A percentile compares a stretch with the other conserved stretches of the same genome.
These are phyloP conservation scores for Suhomyces terraborum DNA, from an alignment of 1,139 yeast genomes.

Conservation along the genomic window DNA sequence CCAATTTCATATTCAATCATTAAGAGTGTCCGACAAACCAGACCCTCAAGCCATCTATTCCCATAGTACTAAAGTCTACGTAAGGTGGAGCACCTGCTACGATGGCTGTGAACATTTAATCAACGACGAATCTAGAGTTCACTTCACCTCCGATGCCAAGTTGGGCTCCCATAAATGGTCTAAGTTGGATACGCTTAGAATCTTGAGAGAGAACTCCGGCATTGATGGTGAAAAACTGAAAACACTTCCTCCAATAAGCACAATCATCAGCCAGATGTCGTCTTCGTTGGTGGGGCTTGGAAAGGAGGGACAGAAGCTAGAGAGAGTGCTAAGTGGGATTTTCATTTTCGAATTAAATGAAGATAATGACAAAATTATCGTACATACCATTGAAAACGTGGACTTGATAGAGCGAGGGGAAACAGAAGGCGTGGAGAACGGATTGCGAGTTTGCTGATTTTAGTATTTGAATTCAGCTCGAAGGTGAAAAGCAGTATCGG, in stretches of 20 bases:
- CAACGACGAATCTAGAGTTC: conserved; percentile 16
- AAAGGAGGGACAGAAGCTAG: conserved; percentile 37
- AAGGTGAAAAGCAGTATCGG: too few relatives aligned
- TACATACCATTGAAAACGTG: conserved; percentile 78
- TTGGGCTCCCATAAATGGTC: conserved; percentile 45
- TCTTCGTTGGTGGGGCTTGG: conserved; percentile 36
- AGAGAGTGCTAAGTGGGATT: conserved; percentile 63
- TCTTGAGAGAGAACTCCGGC: conserved; percentile 17
- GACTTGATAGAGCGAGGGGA: conserved; percentile 58
- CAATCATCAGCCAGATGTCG: conserved; percentile 30
- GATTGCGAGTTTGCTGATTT: conserved; percentile 36
- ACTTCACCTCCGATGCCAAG: conserved; percentile 42
- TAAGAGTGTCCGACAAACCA: conserved; percentile 27
- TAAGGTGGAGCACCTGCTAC: conserved; percentile 65
- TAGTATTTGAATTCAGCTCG: too few relatives aligned
- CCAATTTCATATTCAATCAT: conserved; percentile 51
- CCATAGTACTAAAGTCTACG: conserved; percentile 52
- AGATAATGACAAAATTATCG: conserved; percentile 57
- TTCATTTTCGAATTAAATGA: conserved; percentile 74
- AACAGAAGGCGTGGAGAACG: conserved; percentile 31
- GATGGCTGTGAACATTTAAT: conserved; percentile 52
- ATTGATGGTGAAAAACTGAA: conserved; percentile 10
- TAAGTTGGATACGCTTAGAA: conserved; percentile 32
- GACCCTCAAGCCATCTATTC: conserved; percentile 39
- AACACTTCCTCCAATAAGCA: conserved; percentile 25